Evolutionary conservation across 78 protist species (phyloP).

Genomic region (Bodo saltans): DNA sequence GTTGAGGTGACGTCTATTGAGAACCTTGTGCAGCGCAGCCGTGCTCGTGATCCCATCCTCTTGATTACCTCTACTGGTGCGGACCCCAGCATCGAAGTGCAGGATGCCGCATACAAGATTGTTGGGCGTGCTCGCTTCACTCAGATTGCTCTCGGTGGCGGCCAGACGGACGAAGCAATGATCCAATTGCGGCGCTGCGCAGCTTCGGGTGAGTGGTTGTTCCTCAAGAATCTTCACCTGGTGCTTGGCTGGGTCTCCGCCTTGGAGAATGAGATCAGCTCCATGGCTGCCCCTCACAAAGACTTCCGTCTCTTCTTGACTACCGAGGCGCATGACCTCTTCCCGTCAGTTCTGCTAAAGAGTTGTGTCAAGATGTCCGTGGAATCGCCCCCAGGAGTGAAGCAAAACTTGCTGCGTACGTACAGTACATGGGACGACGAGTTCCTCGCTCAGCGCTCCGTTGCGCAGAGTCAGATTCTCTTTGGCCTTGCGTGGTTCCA

Average conservation of each 20-base stretch:
- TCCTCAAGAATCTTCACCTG: slow-evolving; percentile 78
- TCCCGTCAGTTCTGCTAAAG: slow-evolving; percentile 55
- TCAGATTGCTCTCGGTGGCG: slow-evolving; percentile 70
- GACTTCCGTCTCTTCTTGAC: slow-evolving; percentile 74
- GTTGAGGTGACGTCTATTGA: background rate
- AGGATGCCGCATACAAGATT: slow-evolving; percentile 34
- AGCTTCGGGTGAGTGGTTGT: slow-evolving; percentile 52
- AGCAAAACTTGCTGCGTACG: slow-evolving; percentile 56
- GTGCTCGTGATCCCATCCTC: slow-evolving; percentile 43
- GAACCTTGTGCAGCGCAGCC: background rate
- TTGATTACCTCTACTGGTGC: slow-evolving; percentile 60
- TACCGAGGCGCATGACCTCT: slow-evolving; percentile 55
- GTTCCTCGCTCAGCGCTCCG: background rate
- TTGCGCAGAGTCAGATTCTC: slow-evolving; percentile 12
- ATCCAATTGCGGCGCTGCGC: slow-evolving; percentile 34
- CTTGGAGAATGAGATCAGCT: slow-evolving; percentile 52
- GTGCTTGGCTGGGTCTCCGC: slow-evolving; percentile 60
- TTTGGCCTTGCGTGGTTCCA: slow-evolving; percentile 72
- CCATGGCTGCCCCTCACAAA: background rate
- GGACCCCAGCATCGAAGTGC: slow-evolving; percentile 63
- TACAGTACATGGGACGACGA: slow-evolving; percentile 38
- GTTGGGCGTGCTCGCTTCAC: background rate
- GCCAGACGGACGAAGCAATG: slow-evolving; percentile 57
- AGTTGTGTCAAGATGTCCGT: slow-evolving; percentile 51
- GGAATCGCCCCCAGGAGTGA: slow-evolving; percentile 81